phyloP scores from a whole-genome alignment of 2,329 filamentous ascomycete species.

The Zymoseptoria tritici region DNA sequence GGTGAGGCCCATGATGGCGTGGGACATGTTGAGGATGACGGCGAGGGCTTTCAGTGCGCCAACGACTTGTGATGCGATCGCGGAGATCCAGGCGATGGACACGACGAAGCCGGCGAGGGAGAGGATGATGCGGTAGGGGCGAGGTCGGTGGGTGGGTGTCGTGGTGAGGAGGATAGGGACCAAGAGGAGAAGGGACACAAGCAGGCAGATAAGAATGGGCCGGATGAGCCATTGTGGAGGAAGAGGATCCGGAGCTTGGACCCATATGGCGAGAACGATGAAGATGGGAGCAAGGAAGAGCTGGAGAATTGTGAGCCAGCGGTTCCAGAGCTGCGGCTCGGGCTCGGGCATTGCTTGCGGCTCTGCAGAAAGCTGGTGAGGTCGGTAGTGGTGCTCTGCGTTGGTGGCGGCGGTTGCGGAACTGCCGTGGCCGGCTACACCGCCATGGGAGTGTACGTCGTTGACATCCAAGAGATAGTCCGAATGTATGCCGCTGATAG shows the following conservation, averaged over 20 bases:
- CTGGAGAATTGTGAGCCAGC: constrained; percentile 82
- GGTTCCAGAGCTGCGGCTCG: constrained; percentile 58
- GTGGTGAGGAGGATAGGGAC: constrained; percentile 62
- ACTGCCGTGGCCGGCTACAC: constrained; percentile 27
- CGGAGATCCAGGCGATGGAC: constrained; percentile 91
- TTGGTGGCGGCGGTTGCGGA: constrained; percentile 27
- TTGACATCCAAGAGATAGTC: constrained; percentile 12
- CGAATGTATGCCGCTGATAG: constrained; percentile 9
- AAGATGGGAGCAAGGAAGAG: constrained; percentile 83
- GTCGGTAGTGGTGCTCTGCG: constrained; percentile 14
- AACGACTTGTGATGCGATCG: constrained; percentile 91
- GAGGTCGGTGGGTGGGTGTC: constrained; percentile 57
- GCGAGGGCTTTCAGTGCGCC: constrained; percentile 89
- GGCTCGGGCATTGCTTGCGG: constrained; percentile 8
- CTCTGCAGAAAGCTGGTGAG: constrained; percentile 4
- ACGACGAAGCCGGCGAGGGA: constrained; percentile 89
- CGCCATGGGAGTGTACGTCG: constrained; percentile 5
- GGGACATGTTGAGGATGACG: constrained; percentile 84
- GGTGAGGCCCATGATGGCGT: constrained; percentile 88
- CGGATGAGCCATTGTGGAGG: constrained; percentile 51
- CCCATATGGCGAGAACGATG: constrained; percentile 58
- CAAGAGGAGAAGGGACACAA: constrained; percentile 58
- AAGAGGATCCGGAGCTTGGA: constrained; percentile 40
- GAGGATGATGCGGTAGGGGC: constrained; percentile 62
- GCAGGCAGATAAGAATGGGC: constrained; percentile 36